Base-by-base conservation (phyloP, 2,329 filamentous ascomycete genomes). In the Diaporthe capsici region DNA sequence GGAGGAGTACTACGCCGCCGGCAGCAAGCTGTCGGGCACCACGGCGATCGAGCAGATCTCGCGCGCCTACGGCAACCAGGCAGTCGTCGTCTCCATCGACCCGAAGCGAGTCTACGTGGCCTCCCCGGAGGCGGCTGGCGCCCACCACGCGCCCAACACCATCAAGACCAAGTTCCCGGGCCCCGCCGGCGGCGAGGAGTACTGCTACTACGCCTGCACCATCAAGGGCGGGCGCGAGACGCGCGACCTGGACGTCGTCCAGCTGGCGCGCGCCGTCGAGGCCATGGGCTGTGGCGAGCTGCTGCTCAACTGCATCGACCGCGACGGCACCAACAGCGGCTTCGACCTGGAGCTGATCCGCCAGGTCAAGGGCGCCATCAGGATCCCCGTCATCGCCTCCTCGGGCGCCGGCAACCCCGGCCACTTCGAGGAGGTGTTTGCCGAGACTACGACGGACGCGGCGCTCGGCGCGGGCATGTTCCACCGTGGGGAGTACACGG, bases 181-280 rank as follows among this genome's bases (percentile, higher is more conserved):
- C 12, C 92, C 94, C 31, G 89, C 90, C 58, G 95, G 95, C 42
- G 95, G 95, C 39, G 94, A 98, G 84, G 86, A 88, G 71, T 94
- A 92, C 84, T 98, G 95, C 87, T 99, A 96, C 96, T 99, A 98
- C 84, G 96, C 97, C 75, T 98, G 97, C 86, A 99, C 97, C 9
- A 95, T 98, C 86, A 97, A 96, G 86, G 97, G 97, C 63, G 97
- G 97, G 9, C 92, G 97, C 77, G 96, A 98, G 86, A 96, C 94
- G n/a, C 91, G 96, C 76, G 95, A 98, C 83, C 89, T 98, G 79
- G 96, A 98, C 83, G 97, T 98, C 22, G 91, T 96, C 20, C 94
- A 98, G 86, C 90, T 99, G 13, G 92, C 93, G 13, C 92, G 91
- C 79, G 97, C 97, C 17, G 96, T 98, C 49, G 95, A 99, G 86